Evolutionary conservation across 2,329 filamentous ascomycete genomes (phyloP).

Genomic region (Didymosphaeria variabile): DNA sequence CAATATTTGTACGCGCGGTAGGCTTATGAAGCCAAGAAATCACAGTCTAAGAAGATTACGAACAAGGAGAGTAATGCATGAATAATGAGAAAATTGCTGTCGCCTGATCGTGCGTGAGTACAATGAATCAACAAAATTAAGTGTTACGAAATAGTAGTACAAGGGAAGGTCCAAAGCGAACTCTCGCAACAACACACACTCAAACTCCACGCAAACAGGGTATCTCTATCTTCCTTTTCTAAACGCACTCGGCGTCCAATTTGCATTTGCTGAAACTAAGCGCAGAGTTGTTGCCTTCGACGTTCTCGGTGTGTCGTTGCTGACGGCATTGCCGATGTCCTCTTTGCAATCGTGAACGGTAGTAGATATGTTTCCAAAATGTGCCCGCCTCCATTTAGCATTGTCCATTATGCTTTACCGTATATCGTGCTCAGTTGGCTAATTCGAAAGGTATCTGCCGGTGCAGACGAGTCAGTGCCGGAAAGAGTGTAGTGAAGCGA

Average conservation of each 20-base stretch:
- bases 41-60: conserved; percentile 6
- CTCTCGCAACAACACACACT: conserved; percentile 2
- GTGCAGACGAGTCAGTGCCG: conserved; percentile 17
- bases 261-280: conserved; percentile 24
- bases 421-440: conserved; percentile 18
- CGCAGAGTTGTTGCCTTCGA: conserved; percentile 21
- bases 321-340: background rate
- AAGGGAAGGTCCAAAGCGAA: conserved; percentile 10
- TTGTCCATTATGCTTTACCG: conserved; percentile 39
- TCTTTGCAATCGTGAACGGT: background rate
- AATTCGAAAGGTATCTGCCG: conserved; percentile 19
- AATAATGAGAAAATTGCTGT: conserved; percentile 8
- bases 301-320: conserved; percentile 5
- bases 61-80: conserved; percentile 17
- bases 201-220: conserved; percentile 24
- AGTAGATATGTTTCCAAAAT: conserved; percentile 29
- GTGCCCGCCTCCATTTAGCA: conserved; percentile 32
- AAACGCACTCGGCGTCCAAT: conserved; percentile 15
- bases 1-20: conserved; percentile 16
- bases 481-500: conserved; percentile 34
- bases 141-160: background rate
- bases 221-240: conserved; percentile 35
- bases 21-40: background rate
- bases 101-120: conserved; percentile 9
- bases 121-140: background rate